Evolutionary conservation across 2,329 filamentous ascomycete species (phyloP), one percentile per base, ranked within the genome.

Genomic region (Colletotrichum sp.): DNA sequence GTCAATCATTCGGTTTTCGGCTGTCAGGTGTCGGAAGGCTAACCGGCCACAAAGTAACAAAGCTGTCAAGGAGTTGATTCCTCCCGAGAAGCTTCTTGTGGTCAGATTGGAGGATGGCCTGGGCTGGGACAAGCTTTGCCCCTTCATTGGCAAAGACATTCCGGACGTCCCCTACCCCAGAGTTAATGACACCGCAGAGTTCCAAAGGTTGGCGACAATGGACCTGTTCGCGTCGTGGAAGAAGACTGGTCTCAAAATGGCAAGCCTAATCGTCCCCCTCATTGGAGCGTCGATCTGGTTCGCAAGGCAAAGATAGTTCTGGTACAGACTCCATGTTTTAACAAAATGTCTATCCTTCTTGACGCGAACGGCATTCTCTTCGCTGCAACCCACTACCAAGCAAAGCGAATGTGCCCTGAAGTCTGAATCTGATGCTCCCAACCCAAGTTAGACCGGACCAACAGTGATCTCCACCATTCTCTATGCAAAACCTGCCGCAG

Each of bases 121-220:
- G 18, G 82, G 82, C 12, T 84, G 83, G 83, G 82, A 84, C 68
- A 71, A 84, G 61, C 80, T 85, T 15, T 85, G 83, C 39, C 80
- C 81, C 2, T 82, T 82, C 66, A 75, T 85, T 1, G 81, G 77
- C 9, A 70, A 81, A n/a, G 75, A 80, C 0, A 80, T 84, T 36
- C 83, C 83, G 9, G 73, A 80, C 16, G 68, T 75, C 48, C 78
- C 76, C 2, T 83, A 83, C 70, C 82, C 80, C 32, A 78, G 78
- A n/a, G 80, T 79, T 12, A 83, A 83, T 43, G 79, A 80, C 6
- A 79, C 82, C 1, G 77, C 71, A 6, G 77, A 81, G 43, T 82
- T 83, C 48, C 58, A 81, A 18, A 77, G 76, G 64, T 16, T 82
- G 61, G 68, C 52, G 66, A 64, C 3, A 67, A 74, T 8, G 36